Conservation (phyloP, 73 alveolate genomes). For the Tetrahymena borealis region DNA sequence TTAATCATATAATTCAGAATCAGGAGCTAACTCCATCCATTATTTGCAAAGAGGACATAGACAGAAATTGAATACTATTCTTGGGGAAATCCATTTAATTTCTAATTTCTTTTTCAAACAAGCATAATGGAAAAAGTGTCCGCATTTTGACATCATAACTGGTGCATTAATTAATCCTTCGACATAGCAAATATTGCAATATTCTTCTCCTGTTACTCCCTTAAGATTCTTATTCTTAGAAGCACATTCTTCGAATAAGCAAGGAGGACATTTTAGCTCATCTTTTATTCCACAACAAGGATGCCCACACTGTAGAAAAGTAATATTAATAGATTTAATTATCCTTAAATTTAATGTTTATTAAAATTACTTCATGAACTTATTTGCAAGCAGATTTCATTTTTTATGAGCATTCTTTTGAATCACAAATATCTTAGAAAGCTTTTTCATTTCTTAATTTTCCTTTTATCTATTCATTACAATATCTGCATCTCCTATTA, state of each 20-base stretch:
- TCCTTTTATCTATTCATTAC: conserved; percentile 42
- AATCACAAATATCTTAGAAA: conserved; percentile 50
- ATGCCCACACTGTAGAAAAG: conserved; percentile 69
- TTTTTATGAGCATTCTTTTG: conserved; percentile 58
- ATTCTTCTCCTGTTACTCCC: conserved; percentile 61
- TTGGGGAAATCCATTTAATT: conserved; percentile 77
- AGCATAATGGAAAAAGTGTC: conserved; percentile 65
- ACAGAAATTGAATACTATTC: conserved; percentile 69
- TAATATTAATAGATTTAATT: neutral
- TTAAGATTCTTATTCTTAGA: conserved; percentile 9
- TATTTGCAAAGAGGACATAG: conserved; percentile 67
- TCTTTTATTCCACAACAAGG: conserved; percentile 65
- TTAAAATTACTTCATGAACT: neutral
- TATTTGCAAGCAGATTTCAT: conserved; percentile 57
- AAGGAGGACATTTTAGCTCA: conserved; percentile 61
- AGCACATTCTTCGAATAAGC: conserved; percentile 68
- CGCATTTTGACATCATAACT: conserved; percentile 52
- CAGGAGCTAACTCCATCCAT: conserved; percentile 55
- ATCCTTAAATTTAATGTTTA: neutral
- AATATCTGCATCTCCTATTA: conserved; percentile 57
- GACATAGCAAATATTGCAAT: conserved; percentile 67
- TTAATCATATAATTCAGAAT: conserved; percentile 54
- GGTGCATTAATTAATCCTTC: conserved; percentile 76
- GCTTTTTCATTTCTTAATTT: neutral
- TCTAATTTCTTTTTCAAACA: conserved; percentile 62